Evolutionary conservation across 257 asterid species (phyloP), one percentile per base, ranked within the genome.

Genomic region (Penstemon barbatus): DNA sequence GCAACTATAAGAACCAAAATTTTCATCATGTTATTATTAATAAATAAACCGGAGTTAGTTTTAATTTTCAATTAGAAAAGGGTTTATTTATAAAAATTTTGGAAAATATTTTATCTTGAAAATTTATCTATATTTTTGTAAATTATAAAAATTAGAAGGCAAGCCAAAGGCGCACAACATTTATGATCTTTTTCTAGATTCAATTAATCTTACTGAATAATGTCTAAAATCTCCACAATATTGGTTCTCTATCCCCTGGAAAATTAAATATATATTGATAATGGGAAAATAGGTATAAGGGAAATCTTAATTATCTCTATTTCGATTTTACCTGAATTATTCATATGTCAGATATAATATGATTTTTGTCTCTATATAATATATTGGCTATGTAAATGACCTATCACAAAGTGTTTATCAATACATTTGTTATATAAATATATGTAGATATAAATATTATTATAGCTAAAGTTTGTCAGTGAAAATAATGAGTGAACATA

Each of bases 191-290:
- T 53, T 43, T 60, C 48, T 53, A 76, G 77, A 76, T 76, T 71
- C 70, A 71, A 60, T 13, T 54, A 54, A 76, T 76, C 71, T 52
- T 61, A 18, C 54, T 76, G 65, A 44, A 52, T 60, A n/a, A 37
- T 55, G 73, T 59, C 44, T 65, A 65, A 36, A 37, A 37, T 52
- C 44, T 52, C 73, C 70, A 59, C 61, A 3, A 65, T 58, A 9
- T 39, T 69, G 76, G 76, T 60, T 51, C 56, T 18, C 58, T 70
- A 72, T 65, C 52, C 75, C 71, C 70, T 15, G 33, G 3, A 25
- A 25, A 25, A 1, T 25, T 25, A 25, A 25, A 0, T 43, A 68
- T 50, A 42, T 0, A 50, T 48, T 68, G 56, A 54, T 64, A 44
- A 54, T 63, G 37, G 70, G 33, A 25, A 25, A 25, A 25, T 25